Evolutionary conservation across 2,329 filamentous ascomycete species (phyloP).

Genomic region (Colletotrichum sp.): DNA sequence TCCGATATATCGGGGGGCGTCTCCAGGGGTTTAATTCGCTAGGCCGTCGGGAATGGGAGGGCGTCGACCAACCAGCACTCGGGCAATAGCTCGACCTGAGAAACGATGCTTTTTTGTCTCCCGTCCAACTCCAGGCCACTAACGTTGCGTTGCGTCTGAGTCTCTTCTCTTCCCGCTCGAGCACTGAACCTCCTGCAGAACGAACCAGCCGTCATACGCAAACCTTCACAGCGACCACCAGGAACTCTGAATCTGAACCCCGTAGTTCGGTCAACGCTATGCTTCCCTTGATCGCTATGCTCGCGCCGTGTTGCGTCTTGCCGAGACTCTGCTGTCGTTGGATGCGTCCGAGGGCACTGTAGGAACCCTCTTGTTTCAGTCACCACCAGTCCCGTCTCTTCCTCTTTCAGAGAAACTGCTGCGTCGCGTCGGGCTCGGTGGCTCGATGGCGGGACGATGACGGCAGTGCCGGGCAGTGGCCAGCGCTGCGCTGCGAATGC

Average conservation of each 20-base stretch:
- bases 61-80: constrained; percentile 8
- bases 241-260: background rate
- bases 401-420: background rate
- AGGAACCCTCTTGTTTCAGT: constrained; percentile 9
- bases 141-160: background rate
- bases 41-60: background rate
- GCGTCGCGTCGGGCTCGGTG: background rate
- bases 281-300: constrained; percentile 4
- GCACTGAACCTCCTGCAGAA: background rate
- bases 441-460: background rate
- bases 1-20: constrained; percentile 19
- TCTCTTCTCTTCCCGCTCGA: background rate
- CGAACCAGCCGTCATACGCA: background rate
- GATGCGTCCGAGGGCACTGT: constrained; percentile 10
- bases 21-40: constrained; percentile 8
- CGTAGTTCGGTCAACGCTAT: constrained; percentile 13
- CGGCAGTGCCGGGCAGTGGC: background rate
- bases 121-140: background rate
- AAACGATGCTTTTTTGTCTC: constrained; percentile 8
- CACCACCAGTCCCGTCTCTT: background rate
- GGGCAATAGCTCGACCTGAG: background rate
- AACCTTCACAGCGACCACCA: background rate
- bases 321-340: constrained; percentile 6
- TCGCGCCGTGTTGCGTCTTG: background rate
- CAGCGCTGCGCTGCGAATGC: constrained; percentile 2